Conservation (phyloP, 106 monocot species). For the Allium fistulosum region DNA sequence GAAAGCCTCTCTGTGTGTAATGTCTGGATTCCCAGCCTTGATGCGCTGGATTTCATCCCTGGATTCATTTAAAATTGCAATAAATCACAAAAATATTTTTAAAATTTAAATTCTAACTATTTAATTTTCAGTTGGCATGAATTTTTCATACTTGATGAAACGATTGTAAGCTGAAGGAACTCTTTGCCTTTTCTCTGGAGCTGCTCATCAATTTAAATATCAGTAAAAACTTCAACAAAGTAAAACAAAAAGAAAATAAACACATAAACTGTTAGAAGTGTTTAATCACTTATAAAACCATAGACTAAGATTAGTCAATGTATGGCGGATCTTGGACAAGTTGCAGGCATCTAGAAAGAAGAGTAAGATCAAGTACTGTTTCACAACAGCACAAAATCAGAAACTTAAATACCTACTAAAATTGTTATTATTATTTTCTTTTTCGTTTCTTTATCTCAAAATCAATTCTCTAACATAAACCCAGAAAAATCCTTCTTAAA, state of each 20-base stretch:
- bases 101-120: no score
- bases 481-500: no score
- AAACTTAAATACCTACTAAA: neutral
- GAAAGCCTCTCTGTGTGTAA: constrained; percentile 99
- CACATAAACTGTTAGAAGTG: neutral
- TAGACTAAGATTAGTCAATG: neutral
- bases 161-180: constrained; percentile 99
- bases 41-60: constrained; percentile 99
- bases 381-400: neutral
- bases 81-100: no score
- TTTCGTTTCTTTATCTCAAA: neutral
- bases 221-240: neutral
- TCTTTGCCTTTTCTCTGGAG: constrained; percentile 99
- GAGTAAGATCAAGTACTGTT: neutral
- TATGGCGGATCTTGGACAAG: constrained; percentile 5
- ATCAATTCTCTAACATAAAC: no score
- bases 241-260: neutral
- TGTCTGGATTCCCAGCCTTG: constrained; percentile 97
- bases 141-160: constrained; percentile 79
- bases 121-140: neutral
- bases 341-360: constrained; percentile 1
- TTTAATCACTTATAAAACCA: neutral
- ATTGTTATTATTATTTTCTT: neutral
- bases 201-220: constrained; percentile 26
- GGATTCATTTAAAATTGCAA: constrained; percentile 2